phyloP scores from a whole-genome alignment of 371 early-diverging fungal species.

The Lichtheimia ramosa region DNA sequence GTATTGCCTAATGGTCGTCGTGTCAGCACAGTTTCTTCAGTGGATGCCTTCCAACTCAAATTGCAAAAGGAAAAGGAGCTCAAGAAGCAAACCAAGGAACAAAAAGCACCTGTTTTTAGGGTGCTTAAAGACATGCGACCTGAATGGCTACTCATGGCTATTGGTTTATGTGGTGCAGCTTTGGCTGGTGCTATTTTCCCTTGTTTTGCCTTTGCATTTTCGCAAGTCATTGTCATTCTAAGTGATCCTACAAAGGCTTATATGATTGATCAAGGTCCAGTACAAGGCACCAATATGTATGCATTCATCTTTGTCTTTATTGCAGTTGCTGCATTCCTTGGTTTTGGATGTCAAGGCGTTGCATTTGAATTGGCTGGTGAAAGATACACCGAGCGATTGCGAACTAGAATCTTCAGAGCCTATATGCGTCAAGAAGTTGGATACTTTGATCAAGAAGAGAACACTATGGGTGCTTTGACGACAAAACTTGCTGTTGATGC shows the following conservation, averaged over 20 bases:
- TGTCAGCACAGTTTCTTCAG: constrained; percentile 23
- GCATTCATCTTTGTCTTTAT: constrained; percentile 76
- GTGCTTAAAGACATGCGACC: constrained; percentile 38
- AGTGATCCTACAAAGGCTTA: constrained; percentile 16
- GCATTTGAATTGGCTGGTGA: constrained; percentile 57
- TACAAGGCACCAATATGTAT: constrained; percentile 67
- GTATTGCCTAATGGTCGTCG: constrained; percentile 7
- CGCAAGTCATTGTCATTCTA: constrained; percentile 29
- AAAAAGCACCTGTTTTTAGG: constrained; percentile 47
- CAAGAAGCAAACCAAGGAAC: constrained; percentile 39
- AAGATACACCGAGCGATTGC: constrained; percentile 61
- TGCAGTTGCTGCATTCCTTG: constrained; percentile 53
- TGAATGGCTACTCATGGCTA: constrained; percentile 37
- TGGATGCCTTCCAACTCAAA: constrained; percentile 51
- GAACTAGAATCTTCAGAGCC: constrained; percentile 58
- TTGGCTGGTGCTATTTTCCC: constrained; percentile 64
- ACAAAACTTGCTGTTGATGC: constrained; percentile 86
- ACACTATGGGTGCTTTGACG: constrained; percentile 83
- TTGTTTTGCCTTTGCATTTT: constrained; percentile 46
- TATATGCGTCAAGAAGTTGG: constrained; percentile 82
- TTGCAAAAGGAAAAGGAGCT: constrained; percentile 43
- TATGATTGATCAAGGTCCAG: constrained; percentile 29
- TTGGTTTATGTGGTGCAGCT: constrained; percentile 48
- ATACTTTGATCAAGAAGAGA: constrained; percentile 83
- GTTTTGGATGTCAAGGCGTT: constrained; percentile 35